Conservation (phyloP, 2,329 filamentous ascomycete genomes). For the Aspergillus arachidicola region DNA sequence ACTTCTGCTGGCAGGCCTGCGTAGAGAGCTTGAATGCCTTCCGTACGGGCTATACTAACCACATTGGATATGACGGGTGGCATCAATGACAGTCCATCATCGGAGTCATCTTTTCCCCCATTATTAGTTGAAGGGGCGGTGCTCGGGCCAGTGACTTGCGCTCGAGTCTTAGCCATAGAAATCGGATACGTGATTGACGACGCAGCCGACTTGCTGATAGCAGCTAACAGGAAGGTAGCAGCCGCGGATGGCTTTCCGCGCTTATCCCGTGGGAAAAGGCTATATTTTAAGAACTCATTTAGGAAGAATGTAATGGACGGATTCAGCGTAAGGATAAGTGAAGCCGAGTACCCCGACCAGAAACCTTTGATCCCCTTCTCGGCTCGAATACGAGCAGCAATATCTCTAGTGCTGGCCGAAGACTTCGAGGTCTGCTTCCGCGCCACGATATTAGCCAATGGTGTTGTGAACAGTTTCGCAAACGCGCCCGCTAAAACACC, state of each 20-base stretch:
- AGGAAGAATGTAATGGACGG: constrained; percentile 84
- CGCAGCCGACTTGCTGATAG: constrained; percentile 75
- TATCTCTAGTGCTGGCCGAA: constrained; percentile 53
- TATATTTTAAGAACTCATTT: constrained; percentile 69
- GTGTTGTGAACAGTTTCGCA: constrained; percentile 75
- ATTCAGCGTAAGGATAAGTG: constrained; percentile 78
- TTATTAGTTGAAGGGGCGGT: constrained; percentile 25
- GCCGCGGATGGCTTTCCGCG: constrained; percentile 56
- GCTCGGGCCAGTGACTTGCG: constrained; percentile 58
- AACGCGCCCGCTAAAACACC: constrained; percentile 72
- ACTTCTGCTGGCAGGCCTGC: constrained; percentile 76
- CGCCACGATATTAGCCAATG: constrained; percentile 79
- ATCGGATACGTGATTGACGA: constrained; percentile 82
- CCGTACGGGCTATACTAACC: constrained; percentile 57
- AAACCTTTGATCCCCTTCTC: constrained; percentile 76
- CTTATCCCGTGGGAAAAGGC: constrained; percentile 57
- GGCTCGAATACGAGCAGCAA: constrained; percentile 63
- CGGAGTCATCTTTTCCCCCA: constrained; percentile 13
- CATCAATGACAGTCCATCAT: constrained; percentile 20
- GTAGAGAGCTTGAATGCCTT: constrained; percentile 73
- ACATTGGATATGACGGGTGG: constrained; percentile 67
- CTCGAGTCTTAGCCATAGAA: constrained; percentile 77
- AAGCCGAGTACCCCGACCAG: constrained; percentile 87
- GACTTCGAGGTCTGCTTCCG: constrained; percentile 69
- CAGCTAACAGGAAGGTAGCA: constrained; percentile 68